Percentiles rank a stretch among this genome's conserved stretches.
These are phyloP conservation scores for Nematocida displodere DNA, from an alignment of 371 early-diverging fungal species.

Conservation along the genomic window DNA sequence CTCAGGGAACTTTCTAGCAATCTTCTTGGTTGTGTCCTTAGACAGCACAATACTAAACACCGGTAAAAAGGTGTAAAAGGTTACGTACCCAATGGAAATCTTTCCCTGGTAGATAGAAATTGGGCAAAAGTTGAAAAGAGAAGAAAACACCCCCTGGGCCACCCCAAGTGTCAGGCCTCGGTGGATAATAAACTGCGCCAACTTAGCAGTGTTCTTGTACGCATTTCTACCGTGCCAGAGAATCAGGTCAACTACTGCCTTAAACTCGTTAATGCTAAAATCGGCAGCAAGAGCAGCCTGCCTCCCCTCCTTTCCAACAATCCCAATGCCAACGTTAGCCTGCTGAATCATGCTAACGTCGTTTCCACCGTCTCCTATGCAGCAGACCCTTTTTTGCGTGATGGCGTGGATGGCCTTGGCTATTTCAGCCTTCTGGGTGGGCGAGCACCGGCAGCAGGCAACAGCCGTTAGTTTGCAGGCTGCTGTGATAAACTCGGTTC, in stretches of 20 bases:
- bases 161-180: conserved; percentile 90
- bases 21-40: conserved; percentile 79
- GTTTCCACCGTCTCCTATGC: conserved; percentile 86
- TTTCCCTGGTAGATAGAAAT: conserved; percentile 85
- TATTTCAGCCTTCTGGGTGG: conserved; percentile 95
- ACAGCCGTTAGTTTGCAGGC: conserved; percentile 76
- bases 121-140: conserved; percentile 90
- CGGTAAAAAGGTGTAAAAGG: conserved; percentile 89
- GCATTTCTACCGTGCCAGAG: conserved; percentile 71
- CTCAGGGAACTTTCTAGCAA: conserved; percentile 85
- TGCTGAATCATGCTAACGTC: conserved; percentile 87
- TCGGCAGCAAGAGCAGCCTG: conserved; percentile 89
- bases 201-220: conserved; percentile 83
- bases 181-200: conserved; percentile 95
- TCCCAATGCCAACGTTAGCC: conserved; percentile 85
- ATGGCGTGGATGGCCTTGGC: conserved; percentile 74
- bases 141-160: conserved; percentile 95
- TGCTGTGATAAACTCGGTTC: conserved; percentile 74
- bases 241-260: conserved; percentile 67
- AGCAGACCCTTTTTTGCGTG: conserved; percentile 73
- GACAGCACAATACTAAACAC: conserved; percentile 86
- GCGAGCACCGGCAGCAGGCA: conserved; percentile 89
- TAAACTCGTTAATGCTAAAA: conserved; percentile 85
- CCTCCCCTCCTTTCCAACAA: conserved; percentile 87
- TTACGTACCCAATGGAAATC: conserved; percentile 75